These are phyloP conservation scores for Gossypium davidsonii DNA, from an alignment of 441 rosid species.

Conservation along the genomic window DNA sequence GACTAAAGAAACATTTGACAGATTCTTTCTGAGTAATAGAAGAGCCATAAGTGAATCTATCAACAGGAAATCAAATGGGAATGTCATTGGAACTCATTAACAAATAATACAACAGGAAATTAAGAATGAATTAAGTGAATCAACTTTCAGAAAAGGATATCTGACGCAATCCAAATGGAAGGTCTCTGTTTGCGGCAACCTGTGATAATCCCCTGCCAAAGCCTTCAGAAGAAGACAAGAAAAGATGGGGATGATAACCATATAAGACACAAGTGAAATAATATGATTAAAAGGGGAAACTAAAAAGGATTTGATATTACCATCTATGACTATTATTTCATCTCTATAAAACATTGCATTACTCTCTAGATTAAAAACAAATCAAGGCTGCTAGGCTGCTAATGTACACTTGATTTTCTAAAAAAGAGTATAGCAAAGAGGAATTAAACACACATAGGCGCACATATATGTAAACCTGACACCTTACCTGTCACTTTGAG, in stretches of 20 bases:
- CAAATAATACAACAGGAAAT: neutral
- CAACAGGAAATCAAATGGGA: neutral
- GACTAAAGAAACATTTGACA: neutral
- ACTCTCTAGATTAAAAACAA: neutral
- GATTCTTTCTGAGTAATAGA: neutral
- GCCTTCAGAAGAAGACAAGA: constrained; percentile 37
- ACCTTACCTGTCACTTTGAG: neutral
- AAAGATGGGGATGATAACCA: neutral
- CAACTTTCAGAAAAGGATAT: constrained; percentile 55
- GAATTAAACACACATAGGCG: neutral
- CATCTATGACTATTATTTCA: neutral
- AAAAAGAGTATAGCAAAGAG: neutral
- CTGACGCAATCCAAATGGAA: constrained; percentile 78
- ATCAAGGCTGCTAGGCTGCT: neutral
- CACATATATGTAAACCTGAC: neutral
- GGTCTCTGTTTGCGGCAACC: constrained; percentile 71
- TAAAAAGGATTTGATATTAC: neutral
- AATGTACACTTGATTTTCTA: neutral
- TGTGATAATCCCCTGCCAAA: constrained; percentile 77
- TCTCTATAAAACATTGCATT: neutral
- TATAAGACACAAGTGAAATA: neutral
- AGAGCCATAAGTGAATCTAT: neutral
- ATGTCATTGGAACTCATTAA: neutral
- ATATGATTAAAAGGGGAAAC: neutral
- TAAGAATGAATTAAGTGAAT: neutral